Percentiles rank a stretch among this genome's conserved stretches.
These are phyloP conservation scores for Lactifluus echinatus DNA, from an alignment of 768 basidiomycete species.

Conservation along the genomic window DNA sequence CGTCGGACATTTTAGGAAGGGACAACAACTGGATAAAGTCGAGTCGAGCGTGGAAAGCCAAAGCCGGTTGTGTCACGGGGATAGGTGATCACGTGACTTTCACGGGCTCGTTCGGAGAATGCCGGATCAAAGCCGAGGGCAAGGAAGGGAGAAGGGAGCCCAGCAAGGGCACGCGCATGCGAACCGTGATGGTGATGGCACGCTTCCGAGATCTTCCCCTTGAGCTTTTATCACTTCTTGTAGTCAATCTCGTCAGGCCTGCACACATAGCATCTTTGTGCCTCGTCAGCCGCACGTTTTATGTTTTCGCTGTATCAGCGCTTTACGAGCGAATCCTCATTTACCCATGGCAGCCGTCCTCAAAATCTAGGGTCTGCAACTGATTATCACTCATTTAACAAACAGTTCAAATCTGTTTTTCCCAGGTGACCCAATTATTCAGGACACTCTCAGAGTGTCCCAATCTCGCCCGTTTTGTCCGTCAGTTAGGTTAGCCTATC, in stretches of 20 bases:
- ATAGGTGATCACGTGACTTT: too few relatives aligned
- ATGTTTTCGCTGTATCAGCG: slow-evolving; percentile 37
- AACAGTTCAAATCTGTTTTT: neutral
- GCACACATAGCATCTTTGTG: slow-evolving; percentile 44
- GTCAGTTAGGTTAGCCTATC: slow-evolving; percentile 43
- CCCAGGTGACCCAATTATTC: slow-evolving; percentile 55
- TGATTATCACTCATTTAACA: neutral
- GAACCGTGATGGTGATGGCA: too few relatives aligned
- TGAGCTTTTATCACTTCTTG: slow-evolving; percentile 52
- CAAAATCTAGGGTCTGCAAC: slow-evolving; percentile 44
- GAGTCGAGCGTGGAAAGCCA: too few relatives aligned
- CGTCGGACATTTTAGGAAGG: slow-evolving; percentile 37
- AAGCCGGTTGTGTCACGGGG: too few relatives aligned
- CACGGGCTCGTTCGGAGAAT: too few relatives aligned
- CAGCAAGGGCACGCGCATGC: too few relatives aligned
- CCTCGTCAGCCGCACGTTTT: slow-evolving; percentile 51
- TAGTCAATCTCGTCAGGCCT: slow-evolving; percentile 42
- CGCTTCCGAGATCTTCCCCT: slow-evolving; percentile 51
- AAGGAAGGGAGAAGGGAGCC: too few relatives aligned
- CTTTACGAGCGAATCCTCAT: slow-evolving; percentile 56
- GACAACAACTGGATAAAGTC: slow-evolving; percentile 22
- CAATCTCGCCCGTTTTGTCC: slow-evolving; percentile 50
- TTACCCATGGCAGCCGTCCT: slow-evolving; percentile 63
- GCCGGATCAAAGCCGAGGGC: too few relatives aligned
- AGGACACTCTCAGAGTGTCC: slow-evolving; percentile 45